phyloP scores from a whole-genome alignment of 148 eudicot genomes.

The Camellia japonica region DNA sequence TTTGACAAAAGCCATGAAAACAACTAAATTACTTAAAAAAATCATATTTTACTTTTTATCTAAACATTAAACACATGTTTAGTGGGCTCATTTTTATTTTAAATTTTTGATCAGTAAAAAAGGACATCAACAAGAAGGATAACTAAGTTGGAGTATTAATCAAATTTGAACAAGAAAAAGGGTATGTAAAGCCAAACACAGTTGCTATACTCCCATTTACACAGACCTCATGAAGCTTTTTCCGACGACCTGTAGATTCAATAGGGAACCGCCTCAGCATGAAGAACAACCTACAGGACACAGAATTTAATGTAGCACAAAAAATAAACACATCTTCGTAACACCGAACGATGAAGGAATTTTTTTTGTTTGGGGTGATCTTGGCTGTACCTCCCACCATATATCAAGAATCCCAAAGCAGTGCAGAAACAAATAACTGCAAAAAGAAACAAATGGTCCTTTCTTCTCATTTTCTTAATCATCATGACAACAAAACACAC shows the following conservation, averaged over 20 bases:
- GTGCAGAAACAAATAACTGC: constrained; percentile 55
- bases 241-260: constrained; percentile 66
- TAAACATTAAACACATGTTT: no score
- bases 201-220: background rate
- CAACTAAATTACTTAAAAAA: background rate
- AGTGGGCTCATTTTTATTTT: background rate
- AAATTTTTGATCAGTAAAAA: background rate
- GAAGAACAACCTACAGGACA: constrained; percentile 46
- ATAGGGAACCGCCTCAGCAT: constrained; percentile 64
- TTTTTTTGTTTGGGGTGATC: background rate
- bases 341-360: background rate
- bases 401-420: constrained; percentile 57
- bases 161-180: background rate
- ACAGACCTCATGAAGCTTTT: constrained; percentile 63
- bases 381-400: constrained; percentile 56
- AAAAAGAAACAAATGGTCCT: constrained; percentile 10
- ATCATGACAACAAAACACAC: background rate
- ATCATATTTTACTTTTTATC: background rate
- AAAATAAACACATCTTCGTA: background rate
- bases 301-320: background rate
- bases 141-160: background rate
- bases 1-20: background rate
- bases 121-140: background rate
- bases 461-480: background rate
- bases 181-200: background rate